phyloP scores from a whole-genome alignment of 345 rosid species.

The Gossypium arboreum region DNA sequence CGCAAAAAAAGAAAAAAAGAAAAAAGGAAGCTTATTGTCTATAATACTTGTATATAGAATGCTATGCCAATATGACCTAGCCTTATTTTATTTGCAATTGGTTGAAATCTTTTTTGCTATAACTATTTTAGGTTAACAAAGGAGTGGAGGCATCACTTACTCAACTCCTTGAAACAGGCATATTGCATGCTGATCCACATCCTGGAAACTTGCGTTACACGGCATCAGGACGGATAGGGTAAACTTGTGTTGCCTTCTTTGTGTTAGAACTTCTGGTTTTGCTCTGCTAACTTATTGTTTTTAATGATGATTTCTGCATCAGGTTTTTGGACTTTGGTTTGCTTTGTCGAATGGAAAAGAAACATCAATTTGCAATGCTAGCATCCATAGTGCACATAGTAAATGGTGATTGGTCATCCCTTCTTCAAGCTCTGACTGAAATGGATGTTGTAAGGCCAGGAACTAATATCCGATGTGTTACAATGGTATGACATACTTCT shows the following conservation, averaged over 20 bases:
- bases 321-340: constrained; percentile 96
- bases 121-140: constrained; percentile 62
- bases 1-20: not conserved
- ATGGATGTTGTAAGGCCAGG: constrained; percentile 93
- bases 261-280: constrained; percentile 15
- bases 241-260: constrained; percentile 21
- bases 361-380: constrained; percentile 89
- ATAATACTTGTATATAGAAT: not conserved
- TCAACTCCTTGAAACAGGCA: constrained; percentile 92
- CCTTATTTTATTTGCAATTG: constrained; percentile 10
- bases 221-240: constrained; percentile 85
- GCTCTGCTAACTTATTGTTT: constrained; percentile 16
- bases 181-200: constrained; percentile 98
- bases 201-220: constrained; percentile 90
- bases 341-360: constrained; percentile 88
- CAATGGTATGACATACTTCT: constrained; percentile 49
- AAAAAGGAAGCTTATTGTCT: not conserved
- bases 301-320: constrained; percentile 23
- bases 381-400: constrained; percentile 92
- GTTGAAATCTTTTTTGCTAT: constrained; percentile 14
- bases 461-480: constrained; percentile 57
- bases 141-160: constrained; percentile 91
- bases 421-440: constrained; percentile 70
- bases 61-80: not conserved
- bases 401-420: constrained; percentile 84